Conservation (phyloP, 345 rosid species). For the Populus alba region DNA sequence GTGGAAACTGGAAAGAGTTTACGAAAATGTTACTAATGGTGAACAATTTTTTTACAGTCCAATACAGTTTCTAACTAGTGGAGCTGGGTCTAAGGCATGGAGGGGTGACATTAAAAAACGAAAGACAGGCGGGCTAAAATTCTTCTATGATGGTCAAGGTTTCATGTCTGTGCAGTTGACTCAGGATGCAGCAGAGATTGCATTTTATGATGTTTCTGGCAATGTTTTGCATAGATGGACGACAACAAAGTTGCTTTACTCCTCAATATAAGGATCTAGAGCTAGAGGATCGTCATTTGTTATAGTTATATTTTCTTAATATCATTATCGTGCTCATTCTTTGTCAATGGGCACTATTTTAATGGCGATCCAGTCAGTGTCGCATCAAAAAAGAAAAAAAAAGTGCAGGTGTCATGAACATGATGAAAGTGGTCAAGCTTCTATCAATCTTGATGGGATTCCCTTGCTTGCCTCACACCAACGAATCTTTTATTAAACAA, state of each 20-base stretch:
- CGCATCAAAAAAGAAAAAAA: not conserved
- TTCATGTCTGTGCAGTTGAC: constrained; percentile 24
- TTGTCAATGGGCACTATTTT: not conserved
- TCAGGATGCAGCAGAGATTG: not conserved
- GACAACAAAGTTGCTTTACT: constrained; percentile 5
- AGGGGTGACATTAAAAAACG: constrained; percentile 15
- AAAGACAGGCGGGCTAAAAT: not conserved
- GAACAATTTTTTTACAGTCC: constrained; percentile 6
- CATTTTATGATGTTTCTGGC: constrained; percentile 24
- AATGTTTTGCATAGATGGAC: constrained; percentile 12
- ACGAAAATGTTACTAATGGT: not conserved
- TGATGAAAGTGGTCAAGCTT: not conserved
- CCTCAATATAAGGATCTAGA: not conserved
- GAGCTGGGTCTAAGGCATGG: constrained; percentile 31
- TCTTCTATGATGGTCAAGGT: constrained; percentile 32
- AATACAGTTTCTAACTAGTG: constrained; percentile 23
- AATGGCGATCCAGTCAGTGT: not conserved
- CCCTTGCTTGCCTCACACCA: not conserved
- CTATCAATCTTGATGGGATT: not conserved
- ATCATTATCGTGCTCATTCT: not conserved
- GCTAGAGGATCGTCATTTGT: not conserved
- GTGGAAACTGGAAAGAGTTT: not conserved
- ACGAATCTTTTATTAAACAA: not conserved
- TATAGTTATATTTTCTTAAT: not conserved
- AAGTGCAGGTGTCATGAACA: not conserved